Base-by-base conservation (phyloP, 768 basidiomycete genomes). In the Mycena alexandri region DNA sequence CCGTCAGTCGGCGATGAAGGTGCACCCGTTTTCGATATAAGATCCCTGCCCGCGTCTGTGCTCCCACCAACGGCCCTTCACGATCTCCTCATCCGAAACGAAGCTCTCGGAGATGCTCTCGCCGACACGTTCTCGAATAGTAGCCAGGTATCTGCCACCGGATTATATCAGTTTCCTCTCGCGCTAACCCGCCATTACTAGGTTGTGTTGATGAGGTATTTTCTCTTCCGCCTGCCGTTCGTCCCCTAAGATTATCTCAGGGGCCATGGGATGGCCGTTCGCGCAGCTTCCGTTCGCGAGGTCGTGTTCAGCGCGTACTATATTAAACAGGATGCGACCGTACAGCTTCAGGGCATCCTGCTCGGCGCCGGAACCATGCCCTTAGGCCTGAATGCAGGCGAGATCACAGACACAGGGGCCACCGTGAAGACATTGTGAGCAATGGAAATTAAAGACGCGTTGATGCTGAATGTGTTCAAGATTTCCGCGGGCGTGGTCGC, bases 1-100 rank as follows among this genome's bases (percentile, higher is more conserved):
- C 54, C 63, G 33, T 59, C 65, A 16, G 24, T 67, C 19, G 72
- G 72, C 17, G 56, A 68, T 5, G 25, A 63, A 12, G 72, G 70
- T 2, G 68, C 70, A 0, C 72, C 72, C n/a, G 63, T 73, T 42
- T 73, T 73, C 47, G 72, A 73, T 25, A 54, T 25, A 41, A 58
- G 67, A n/a, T 57, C 22, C n/a, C 57, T 73, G 21, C 63, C 72
- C 10, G 47, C 47, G 22, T 61, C 44, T 25, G 50, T 71, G 19
- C 60, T 73, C 5, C 72, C 70, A 3, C 29, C 55, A 10, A 41
- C 56, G 57, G 44, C 44, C 47, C 51, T 69, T 5, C 70, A 71
- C 41, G 70, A 73, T 33, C 65, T 71, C 21, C 69, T 72, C 41
- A 38, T 72, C 21, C 65, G 71, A 24, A 70, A 70, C 29, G 65